A percentile compares a stretch with the other conserved stretches of the same genome.
Conservation (phyloP, 2,329 filamentous ascomycete genomes). For the Cercospora sp. region DNA sequence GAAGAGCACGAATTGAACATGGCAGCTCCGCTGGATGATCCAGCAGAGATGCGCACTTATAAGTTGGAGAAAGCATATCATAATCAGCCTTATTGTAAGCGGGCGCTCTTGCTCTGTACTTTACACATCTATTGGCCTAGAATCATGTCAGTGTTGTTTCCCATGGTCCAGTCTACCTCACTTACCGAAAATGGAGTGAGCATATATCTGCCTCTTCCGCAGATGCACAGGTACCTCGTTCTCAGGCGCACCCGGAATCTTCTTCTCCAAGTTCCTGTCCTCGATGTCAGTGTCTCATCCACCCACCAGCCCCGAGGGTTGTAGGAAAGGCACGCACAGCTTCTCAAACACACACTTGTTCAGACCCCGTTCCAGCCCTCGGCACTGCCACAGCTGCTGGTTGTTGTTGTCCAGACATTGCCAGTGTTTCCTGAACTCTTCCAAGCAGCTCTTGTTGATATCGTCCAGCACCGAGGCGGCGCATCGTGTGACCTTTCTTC, state of each 20-base stretch:
- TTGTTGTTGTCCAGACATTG: conserved; percentile 95
- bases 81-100: not conserved
- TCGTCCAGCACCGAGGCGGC: conserved; percentile 95
- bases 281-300: conserved; percentile 6
- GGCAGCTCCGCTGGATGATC: not conserved
- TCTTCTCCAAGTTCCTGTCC: conserved; percentile 52
- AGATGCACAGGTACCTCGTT: conserved; percentile 52
- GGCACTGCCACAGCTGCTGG: conserved; percentile 95
- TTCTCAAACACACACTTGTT: conserved; percentile 97
- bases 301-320: not conserved
- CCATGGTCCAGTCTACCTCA: not conserved
- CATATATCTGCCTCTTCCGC: conserved; percentile 48
- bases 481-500: conserved; percentile 92
- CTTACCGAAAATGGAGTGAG: conserved; percentile 20
- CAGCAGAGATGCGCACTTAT: not conserved
- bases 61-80: not conserved
- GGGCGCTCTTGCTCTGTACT: conserved; percentile 5
- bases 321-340: conserved; percentile 61
- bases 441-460: conserved; percentile 90
- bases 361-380: conserved; percentile 80
- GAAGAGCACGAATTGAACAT: not conserved
- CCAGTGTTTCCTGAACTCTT: conserved; percentile 92
- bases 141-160: not conserved
- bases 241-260: conserved; percentile 52
- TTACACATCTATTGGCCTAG: conserved; percentile 22